Conservation (phyloP, 306 rosid species). For the Myrica gale region DNA sequence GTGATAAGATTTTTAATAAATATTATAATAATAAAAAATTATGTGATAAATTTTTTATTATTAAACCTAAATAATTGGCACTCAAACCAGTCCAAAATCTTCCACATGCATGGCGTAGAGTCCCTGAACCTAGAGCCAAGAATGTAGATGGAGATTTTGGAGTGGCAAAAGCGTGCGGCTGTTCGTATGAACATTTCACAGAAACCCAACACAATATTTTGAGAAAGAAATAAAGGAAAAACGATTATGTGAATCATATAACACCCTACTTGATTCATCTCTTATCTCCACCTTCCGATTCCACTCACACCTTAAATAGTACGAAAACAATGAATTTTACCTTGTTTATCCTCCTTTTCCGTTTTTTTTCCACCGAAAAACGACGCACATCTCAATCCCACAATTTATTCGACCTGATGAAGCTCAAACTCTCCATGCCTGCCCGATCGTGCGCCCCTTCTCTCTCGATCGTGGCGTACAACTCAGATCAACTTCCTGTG, state of each 20-base stretch:
- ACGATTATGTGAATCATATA: too few species aligned
- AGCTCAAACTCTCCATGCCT: constrained; percentile 19
- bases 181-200: not conserved
- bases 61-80: too few species aligned
- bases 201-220: too few species aligned
- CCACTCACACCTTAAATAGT: constrained; percentile 46
- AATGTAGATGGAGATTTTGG: too few species aligned
- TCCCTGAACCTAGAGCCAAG: too few species aligned
- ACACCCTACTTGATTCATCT: not conserved
- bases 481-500: too few species aligned
- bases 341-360: too few species aligned
- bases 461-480: not conserved
- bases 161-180: not conserved
- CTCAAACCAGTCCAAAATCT: too few species aligned
- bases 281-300: constrained; percentile 31
- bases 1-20: too few species aligned
- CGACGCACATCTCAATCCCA: constrained; percentile 15
- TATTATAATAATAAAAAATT: too few species aligned
- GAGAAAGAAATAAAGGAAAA: too few species aligned
- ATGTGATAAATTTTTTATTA: too few species aligned
- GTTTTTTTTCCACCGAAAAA: not conserved
- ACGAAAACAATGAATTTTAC: not conserved
- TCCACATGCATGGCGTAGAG: not conserved
- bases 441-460: constrained; percentile 5
- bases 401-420: constrained; percentile 22